These are phyloP conservation scores for Oryza punctata DNA, from an alignment of 176 grass and related monocot species.

Conservation along the genomic window DNA sequence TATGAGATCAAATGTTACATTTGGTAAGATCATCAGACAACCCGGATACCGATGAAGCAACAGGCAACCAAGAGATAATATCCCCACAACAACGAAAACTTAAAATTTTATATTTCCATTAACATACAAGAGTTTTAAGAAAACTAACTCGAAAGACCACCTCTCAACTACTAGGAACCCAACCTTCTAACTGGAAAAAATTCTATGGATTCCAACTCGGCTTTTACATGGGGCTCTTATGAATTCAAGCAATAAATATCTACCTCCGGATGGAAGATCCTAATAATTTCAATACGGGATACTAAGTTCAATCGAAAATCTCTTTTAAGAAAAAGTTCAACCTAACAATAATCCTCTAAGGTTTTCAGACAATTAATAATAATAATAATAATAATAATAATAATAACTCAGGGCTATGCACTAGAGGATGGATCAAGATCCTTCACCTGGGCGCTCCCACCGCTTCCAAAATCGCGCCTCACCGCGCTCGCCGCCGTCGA, in stretches of 20 bases:
- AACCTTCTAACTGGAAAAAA: not conserved
- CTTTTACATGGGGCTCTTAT: not conserved
- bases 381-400: too few relatives aligned
- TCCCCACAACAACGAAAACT: not conserved
- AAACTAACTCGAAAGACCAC: not conserved
- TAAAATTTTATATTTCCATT: not conserved
- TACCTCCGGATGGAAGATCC: not conserved
- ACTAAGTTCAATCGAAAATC: not conserved
- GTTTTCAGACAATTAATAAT: not conserved
- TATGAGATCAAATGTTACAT: conserved; percentile 11
- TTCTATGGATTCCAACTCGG: not conserved
- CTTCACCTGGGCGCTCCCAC: not conserved
- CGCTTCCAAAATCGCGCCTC: too few relatives aligned
- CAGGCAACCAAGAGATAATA: not conserved
- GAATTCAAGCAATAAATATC: not conserved
- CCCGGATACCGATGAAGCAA: not conserved
- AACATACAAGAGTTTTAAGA: not conserved
- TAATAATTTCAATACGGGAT: not conserved
- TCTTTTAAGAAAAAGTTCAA: not conserved
- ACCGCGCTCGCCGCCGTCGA: too few relatives aligned
- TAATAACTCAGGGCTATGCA: not conserved
- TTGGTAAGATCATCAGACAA: not conserved
- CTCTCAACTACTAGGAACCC: not conserved
- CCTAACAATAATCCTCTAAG: not conserved
- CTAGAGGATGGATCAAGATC: not conserved